phyloP scores from a whole-genome alignment of 805 yeast genomes.

The Nakazawaea sp. region DNA sequence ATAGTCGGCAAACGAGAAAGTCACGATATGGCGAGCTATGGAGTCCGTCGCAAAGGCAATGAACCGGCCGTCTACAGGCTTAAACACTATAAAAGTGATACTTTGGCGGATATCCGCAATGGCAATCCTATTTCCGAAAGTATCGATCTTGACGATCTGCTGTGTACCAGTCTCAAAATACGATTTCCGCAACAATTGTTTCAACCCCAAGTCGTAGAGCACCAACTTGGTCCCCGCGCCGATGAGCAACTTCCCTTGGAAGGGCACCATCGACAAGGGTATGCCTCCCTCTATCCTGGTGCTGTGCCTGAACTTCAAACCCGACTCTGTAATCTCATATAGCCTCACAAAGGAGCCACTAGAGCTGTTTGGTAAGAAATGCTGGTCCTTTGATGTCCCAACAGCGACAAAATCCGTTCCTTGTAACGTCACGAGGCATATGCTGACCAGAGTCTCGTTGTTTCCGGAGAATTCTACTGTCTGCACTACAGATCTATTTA shows the following conservation, averaged over 20 bases:
- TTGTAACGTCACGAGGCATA: constrained; percentile 23
- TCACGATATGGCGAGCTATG: constrained; percentile 58
- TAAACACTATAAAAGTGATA: constrained; percentile 47
- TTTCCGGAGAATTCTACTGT: constrained; percentile 33
- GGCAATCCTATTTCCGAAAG: constrained; percentile 52
- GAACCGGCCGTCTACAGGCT: constrained; percentile 41
- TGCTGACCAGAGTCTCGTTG: constrained; percentile 35
- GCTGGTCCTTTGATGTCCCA: constrained; percentile 30
- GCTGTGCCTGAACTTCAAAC: constrained; percentile 46
- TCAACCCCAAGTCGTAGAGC: constrained; percentile 68
- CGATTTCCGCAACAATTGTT: constrained; percentile 69
- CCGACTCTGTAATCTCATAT: constrained; percentile 26
- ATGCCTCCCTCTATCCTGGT: constrained; percentile 48
- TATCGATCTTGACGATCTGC: constrained; percentile 46
- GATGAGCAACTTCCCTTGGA: constrained; percentile 54
- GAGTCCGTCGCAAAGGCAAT: constrained; percentile 65
- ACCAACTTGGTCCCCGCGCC: constrained; percentile 49
- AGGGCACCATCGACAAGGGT: constrained; percentile 42
- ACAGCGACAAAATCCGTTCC: constrained; percentile 33
- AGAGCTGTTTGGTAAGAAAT: constrained; percentile 21
- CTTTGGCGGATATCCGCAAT: constrained; percentile 72
- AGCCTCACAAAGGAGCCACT: constrained; percentile 26
- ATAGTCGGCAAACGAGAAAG: constrained; percentile 56
- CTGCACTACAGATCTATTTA: constrained; percentile 27
- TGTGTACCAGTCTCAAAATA: constrained; percentile 35